These are phyloP conservation scores for Mollisiaceae sp. DNA, from an alignment of 2,329 filamentous ascomycete genomes.

Conservation along the genomic window DNA sequence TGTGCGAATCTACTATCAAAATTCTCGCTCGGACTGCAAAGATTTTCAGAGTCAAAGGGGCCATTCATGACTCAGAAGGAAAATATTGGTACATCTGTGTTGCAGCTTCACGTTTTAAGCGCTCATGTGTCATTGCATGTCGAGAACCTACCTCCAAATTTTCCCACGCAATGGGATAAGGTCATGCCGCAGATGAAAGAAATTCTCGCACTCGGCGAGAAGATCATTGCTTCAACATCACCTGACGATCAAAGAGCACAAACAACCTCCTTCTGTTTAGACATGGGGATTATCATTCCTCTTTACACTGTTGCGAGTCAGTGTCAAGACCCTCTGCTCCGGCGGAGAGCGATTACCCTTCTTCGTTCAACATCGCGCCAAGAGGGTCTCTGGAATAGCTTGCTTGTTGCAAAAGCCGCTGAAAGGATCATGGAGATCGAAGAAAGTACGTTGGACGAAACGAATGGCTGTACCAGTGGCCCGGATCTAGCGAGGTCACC, in stretches of 20 bases:
- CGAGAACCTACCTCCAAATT: not conserved
- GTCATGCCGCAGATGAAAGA: not conserved
- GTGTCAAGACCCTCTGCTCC: constrained; percentile 53
- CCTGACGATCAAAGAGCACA: constrained; percentile 39
- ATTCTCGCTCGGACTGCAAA: too few relatives aligned
- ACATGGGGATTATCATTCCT: constrained; percentile 66
- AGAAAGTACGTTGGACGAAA: constrained; percentile 10
- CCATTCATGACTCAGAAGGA: too few relatives aligned
- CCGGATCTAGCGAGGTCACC: too few relatives aligned
- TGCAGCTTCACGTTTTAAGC: not conserved
- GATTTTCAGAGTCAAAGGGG: too few relatives aligned
- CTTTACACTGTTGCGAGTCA: constrained; percentile 67
- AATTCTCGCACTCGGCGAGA: not conserved
- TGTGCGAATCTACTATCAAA: too few relatives aligned
- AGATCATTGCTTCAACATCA: not conserved
- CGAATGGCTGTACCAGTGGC: too few relatives aligned
- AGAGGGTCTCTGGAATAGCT: constrained; percentile 69
- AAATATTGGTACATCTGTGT: not conserved
- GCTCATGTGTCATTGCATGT: not conserved
- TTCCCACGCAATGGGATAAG: not conserved
- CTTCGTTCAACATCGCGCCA: constrained; percentile 61
- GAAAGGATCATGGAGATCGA: constrained; percentile 31
- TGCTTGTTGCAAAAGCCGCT: constrained; percentile 23
- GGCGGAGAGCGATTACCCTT: constrained; percentile 57
- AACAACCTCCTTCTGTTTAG: constrained; percentile 52